These are phyloP conservation scores for Suillus americanus DNA, from an alignment of 768 basidiomycete species.

Conservation along the genomic window DNA sequence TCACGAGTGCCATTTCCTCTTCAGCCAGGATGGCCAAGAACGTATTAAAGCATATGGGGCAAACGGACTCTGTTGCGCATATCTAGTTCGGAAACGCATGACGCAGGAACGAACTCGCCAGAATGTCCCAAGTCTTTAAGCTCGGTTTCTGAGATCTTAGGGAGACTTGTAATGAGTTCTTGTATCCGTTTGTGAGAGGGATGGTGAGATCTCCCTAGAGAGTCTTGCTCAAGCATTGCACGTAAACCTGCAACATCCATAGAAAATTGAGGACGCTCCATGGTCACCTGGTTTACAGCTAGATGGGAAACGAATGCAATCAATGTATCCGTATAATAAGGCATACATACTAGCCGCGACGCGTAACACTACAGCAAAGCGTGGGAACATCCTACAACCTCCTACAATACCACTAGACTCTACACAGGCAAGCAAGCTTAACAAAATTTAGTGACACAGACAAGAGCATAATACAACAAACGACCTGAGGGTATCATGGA, in stretches of 20 bases:
- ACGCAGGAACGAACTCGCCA: constrained; percentile 31
- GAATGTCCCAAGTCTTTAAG: constrained; percentile 45
- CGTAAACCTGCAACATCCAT: neutral
- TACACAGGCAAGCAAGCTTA: constrained; percentile 13
- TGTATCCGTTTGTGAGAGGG: constrained; percentile 31
- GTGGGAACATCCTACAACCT: constrained; percentile 27
- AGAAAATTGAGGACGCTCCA: neutral
- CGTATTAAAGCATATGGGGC: constrained; percentile 74
- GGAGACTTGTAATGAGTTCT: constrained; percentile 45
- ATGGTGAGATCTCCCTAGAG: constrained; percentile 4
- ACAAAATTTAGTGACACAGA: constrained; percentile 33
- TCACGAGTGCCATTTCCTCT: constrained; percentile 68
- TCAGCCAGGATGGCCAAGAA: constrained; percentile 70
- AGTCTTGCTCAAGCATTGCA: neutral
- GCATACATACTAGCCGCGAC: constrained; percentile 7
- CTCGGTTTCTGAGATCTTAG: constrained; percentile 50
- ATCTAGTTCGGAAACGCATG: constrained; percentile 4
- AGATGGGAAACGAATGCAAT: constrained; percentile 3
- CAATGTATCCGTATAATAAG: constrained; percentile 2
- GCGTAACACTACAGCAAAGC: constrained; percentile 12
- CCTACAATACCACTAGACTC: constrained; percentile 5
- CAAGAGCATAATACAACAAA: constrained; percentile 23
- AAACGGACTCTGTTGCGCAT: constrained; percentile 53
- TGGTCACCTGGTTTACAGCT: neutral
- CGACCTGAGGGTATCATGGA: constrained; percentile 21